Evolutionary conservation across 331 rosid species (phyloP).

Genomic region (Telfairia occidentalis): DNA sequence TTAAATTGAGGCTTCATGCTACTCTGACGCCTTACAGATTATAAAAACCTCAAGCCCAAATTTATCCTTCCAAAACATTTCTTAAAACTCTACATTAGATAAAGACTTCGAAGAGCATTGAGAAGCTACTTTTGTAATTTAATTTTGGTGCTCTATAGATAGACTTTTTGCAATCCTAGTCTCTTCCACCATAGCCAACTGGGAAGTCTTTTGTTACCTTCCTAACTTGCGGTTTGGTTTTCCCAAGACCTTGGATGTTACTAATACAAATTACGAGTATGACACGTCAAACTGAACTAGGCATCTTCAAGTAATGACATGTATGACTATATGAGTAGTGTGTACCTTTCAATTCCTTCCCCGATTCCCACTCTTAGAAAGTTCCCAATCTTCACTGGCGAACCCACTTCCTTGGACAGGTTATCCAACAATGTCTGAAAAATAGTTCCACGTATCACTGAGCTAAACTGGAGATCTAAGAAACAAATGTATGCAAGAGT

Average conservation of each 20-base stretch:
- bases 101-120: neutral
- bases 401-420: conserved; percentile 75
- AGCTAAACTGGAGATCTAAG: neutral
- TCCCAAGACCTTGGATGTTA: neutral
- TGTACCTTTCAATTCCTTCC: conserved; percentile 76
- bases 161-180: neutral
- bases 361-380: conserved; percentile 91
- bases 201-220: neutral
- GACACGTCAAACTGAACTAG: neutral
- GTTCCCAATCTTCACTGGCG: conserved; percentile 61
- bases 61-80: neutral
- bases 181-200: neutral
- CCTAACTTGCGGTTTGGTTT: neutral
- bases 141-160: neutral
- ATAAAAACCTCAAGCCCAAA: neutral
- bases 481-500: neutral
- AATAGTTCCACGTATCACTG: neutral
- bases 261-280: neutral
- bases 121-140: neutral
- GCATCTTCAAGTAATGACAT: neutral
- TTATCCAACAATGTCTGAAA: conserved; percentile 52
- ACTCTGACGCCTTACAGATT: neutral
- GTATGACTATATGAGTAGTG: neutral
- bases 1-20: neutral
- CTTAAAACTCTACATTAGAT: neutral